A percentile compares a stretch with the other conserved stretches of the same genome.
Conservation (phyloP, 2,329 filamentous ascomycete species). For the Sporothrix humicola region DNA sequence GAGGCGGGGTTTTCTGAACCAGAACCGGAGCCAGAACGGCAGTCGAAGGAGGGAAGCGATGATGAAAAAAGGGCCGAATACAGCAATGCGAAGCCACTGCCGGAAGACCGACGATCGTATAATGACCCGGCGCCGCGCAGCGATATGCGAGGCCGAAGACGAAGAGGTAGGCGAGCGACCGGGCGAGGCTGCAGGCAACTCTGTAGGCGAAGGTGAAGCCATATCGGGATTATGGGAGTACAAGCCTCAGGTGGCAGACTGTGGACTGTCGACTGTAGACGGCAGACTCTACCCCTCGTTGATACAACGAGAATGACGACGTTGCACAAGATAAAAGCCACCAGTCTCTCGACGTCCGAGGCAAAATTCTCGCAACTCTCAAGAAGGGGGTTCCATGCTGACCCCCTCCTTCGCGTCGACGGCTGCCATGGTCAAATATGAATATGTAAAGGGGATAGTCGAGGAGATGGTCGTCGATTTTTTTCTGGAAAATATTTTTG, state of each 20-base stretch:
- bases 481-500: not conserved
- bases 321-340: not conserved
- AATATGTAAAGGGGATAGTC: not conserved
- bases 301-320: not conserved
- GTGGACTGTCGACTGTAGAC: too few relatives aligned
- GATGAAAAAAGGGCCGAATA: not conserved
- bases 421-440: not conserved
- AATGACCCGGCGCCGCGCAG: not conserved
- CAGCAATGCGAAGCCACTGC: not conserved
- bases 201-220: too few relatives aligned
- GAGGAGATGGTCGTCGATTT: not conserved
- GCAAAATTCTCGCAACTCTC: not conserved
- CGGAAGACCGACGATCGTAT: not conserved
- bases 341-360: too few relatives aligned
- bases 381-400: not conserved
- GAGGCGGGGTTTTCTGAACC: not conserved
- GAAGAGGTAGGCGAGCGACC: not conserved
- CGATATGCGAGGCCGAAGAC: not conserved
- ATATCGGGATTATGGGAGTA: too few relatives aligned
- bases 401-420: not conserved
- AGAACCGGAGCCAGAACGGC: not conserved
- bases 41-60: not conserved
- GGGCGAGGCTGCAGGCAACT: too few relatives aligned
- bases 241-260: too few relatives aligned
- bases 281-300: not conserved